Percentiles rank a stretch among this genome's conserved stretches.
Conservation (phyloP, 495 filamentous ascomycete genomes). For the Aspergillus ostianus region DNA sequence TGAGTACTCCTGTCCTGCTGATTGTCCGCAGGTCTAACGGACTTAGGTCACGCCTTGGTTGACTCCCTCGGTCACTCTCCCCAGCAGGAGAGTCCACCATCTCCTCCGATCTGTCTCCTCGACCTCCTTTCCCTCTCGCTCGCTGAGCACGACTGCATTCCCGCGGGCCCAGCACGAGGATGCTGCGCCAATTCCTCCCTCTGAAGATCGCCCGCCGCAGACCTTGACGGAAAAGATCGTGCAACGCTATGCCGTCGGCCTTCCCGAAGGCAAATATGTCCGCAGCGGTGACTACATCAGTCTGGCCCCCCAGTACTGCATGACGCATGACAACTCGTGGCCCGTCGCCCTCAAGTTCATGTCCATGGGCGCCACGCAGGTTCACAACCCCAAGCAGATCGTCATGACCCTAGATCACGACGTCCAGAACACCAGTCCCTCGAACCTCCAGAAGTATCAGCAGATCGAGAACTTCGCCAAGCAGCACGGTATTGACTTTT, state of each 20-base stretch:
- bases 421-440: slow-evolving; percentile 80
- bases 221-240: slow-evolving; percentile 92
- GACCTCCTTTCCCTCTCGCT: not conserved
- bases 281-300: slow-evolving; percentile 22
- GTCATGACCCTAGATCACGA: slow-evolving; percentile 94
- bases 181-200: not conserved
- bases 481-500: slow-evolving; percentile 79
- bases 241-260: slow-evolving; percentile 69
- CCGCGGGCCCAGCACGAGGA: not conserved
- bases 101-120: not conserved
- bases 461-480: slow-evolving; percentile 86
- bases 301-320: slow-evolving; percentile 1
- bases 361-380: slow-evolving; percentile 76
- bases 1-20: not conserved
- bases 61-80: not conserved
- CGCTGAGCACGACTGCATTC: not conserved
- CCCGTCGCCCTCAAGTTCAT: slow-evolving; percentile 84
- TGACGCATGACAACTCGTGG: slow-evolving; percentile 90
- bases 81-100: not conserved
- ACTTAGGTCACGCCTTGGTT: not conserved
- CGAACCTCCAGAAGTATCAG: slow-evolving; percentile 80
- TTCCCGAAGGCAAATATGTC: slow-evolving; percentile 68
- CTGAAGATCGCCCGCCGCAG: slow-evolving; percentile 29
- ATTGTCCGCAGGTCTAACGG: not conserved
- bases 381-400: slow-evolving; percentile 71